A percentile compares a stretch with the other conserved stretches of the same genome.
phyloP scores from a whole-genome alignment of 192 early-diverging fungal genomes.

The Phlyctochytrium bullatum region DNA sequence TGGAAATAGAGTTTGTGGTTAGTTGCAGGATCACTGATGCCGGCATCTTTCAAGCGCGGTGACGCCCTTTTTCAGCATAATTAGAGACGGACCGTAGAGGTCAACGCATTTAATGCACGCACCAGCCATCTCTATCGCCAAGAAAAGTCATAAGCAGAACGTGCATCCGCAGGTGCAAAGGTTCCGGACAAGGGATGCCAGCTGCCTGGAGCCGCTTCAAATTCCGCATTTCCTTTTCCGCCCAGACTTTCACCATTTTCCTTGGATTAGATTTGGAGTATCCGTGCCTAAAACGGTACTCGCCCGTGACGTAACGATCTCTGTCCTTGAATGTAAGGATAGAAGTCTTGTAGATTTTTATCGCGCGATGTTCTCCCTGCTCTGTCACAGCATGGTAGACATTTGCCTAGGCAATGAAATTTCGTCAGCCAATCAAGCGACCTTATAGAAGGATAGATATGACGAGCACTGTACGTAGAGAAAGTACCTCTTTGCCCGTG shows the following conservation, averaged over 20 bases:
- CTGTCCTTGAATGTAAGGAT: constrained; percentile 97
- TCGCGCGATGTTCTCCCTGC: constrained; percentile 76
- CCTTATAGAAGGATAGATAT: too few species aligned
- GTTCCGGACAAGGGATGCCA: constrained; percentile 88
- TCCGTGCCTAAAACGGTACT: constrained; percentile 92
- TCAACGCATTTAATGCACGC: background rate
- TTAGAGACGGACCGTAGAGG: constrained; percentile 12
- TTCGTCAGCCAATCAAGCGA: too few species aligned
- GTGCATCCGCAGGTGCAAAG: constrained; percentile 83
- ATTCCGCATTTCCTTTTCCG: constrained; percentile 99
- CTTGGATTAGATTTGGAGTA: constrained; percentile 91
- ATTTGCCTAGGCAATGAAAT: constrained; percentile 73
- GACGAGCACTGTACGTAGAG: too few species aligned
- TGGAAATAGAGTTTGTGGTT: constrained; percentile 80
- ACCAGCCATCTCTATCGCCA: constrained; percentile 87
- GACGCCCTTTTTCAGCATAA: constrained; percentile 61
- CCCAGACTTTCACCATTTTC: constrained; percentile 99
- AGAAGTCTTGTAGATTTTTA: constrained; percentile 99
- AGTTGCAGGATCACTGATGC: constrained; percentile 62
- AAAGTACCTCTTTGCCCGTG: constrained; percentile 94
- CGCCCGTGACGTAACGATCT: constrained; percentile 94
- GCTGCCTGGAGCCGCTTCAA: constrained; percentile 83
- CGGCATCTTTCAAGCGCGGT: constrained; percentile 91
- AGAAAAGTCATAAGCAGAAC: constrained; percentile 95
- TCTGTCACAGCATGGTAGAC: constrained; percentile 95